Conservation (phyloP, 345 rosid species). For the Physaria fendleri region DNA sequence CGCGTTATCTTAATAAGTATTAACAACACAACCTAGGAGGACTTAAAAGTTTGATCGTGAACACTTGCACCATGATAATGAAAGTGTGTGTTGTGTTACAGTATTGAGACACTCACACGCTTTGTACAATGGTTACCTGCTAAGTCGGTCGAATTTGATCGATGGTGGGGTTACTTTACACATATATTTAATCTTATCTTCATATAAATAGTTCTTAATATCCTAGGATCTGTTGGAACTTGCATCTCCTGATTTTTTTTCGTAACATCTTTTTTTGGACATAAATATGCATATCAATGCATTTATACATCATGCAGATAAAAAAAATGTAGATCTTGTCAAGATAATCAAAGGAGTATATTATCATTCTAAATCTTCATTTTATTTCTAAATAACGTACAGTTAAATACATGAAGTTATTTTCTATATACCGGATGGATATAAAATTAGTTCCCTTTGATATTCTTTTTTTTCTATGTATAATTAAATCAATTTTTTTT, state of each 20-base stretch:
- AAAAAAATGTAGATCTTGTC: neutral
- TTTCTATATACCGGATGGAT: neutral
- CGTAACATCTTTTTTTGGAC: neutral
- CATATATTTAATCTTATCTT: neutral
- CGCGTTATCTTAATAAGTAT: neutral
- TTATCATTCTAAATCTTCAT: neutral
- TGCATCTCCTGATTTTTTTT: neutral
- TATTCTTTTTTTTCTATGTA: neutral
- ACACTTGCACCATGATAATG: no score
- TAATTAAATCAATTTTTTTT: no score
- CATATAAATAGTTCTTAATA: neutral
- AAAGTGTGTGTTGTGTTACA: conserved; percentile 15
- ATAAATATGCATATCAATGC: conserved; percentile 8
- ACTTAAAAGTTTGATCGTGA: neutral
- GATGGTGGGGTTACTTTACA: conserved; percentile 17
- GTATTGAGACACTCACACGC: neutral
- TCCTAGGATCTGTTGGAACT: neutral
- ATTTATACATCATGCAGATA: neutral
- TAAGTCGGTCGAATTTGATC: conserved; percentile 23
- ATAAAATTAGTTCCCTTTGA: neutral
- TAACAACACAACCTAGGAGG: neutral
- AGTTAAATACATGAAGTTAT: neutral
- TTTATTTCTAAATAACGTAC: neutral
- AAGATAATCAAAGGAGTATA: neutral
- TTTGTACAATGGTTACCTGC: conserved; percentile 22